Percentiles rank a stretch among this genome's conserved stretches.
These are phyloP conservation scores for Diutina mesorugosa DNA, from an alignment of 1,139 yeast genomes.

Conservation along the genomic window DNA sequence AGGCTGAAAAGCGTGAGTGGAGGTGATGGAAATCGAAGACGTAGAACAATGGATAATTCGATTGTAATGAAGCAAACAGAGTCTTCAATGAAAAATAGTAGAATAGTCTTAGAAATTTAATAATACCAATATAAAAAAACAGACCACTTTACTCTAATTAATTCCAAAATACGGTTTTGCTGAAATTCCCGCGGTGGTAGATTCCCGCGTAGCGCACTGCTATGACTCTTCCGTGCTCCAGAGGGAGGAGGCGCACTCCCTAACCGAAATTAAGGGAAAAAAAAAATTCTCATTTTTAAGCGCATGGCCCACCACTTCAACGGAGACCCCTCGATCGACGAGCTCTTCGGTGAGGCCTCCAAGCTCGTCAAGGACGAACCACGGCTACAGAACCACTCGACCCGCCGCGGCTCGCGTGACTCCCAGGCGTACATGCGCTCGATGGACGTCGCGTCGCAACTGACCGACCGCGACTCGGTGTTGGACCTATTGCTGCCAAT, in stretches of 20 bases:
- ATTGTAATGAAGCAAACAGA: no score
- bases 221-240: neutral
- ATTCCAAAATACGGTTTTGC: no score
- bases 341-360: slow-evolving; percentile 1
- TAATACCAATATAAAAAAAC: no score
- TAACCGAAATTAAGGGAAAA: neutral
- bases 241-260: neutral
- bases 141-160: no score
- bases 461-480: neutral
- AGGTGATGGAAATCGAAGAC: neutral
- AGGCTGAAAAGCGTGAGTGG: neutral
- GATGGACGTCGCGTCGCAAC: neutral
- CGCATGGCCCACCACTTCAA: neutral
- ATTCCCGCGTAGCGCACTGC: neutral
- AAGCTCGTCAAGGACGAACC: neutral
- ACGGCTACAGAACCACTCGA: neutral
- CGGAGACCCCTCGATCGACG: neutral
- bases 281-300: neutral
- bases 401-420: neutral
- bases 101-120: no score
- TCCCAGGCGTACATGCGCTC: neutral
- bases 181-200: no score
- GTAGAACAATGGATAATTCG: no score
- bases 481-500: neutral
- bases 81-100: no score